Conservation (phyloP, 2,329 filamentous ascomycete species). For the Colletotrichum sp. region DNA sequence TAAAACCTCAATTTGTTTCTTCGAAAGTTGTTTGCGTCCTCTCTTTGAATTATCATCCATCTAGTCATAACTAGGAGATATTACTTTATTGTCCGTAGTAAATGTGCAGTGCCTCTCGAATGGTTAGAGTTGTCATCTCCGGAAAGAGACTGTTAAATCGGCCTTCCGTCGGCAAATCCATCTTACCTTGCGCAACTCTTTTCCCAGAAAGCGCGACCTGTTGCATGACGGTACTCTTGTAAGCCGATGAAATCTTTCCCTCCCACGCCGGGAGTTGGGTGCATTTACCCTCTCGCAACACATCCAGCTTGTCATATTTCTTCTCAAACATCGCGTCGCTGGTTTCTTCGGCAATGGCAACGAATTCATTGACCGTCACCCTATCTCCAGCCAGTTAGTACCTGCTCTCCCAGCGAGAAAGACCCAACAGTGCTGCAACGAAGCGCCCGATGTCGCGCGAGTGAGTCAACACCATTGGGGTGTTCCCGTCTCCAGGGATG, state of each 20-base stretch:
- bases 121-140: rapidly evolving
- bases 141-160: not conserved
- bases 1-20: too few species aligned
- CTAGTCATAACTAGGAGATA: not conserved
- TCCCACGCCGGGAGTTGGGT: not conserved
- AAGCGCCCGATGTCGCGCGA: not conserved
- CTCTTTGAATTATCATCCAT: too few species aligned
- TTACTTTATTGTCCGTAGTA: rapidly evolving
- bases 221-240: not conserved
- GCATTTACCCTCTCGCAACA: not conserved
- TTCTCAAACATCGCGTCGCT: not conserved
- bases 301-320: not conserved
- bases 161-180: not conserved
- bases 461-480: not conserved
- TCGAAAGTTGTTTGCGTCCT: not conserved
- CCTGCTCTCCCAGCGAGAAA: not conserved
- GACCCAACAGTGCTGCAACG: not conserved
- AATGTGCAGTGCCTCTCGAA: not conserved
- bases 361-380: not conserved
- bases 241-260: not conserved
- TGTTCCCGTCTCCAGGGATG: not conserved
- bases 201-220: not conserved
- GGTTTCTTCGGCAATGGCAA: rapidly evolving
- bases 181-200: not conserved
- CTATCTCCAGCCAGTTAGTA: not conserved